A percentile compares a stretch with the other conserved stretches of the same genome.
phyloP scores from a whole-genome alignment of 192 early-diverging fungal species.

The Allomyces macrogynus region DNA sequence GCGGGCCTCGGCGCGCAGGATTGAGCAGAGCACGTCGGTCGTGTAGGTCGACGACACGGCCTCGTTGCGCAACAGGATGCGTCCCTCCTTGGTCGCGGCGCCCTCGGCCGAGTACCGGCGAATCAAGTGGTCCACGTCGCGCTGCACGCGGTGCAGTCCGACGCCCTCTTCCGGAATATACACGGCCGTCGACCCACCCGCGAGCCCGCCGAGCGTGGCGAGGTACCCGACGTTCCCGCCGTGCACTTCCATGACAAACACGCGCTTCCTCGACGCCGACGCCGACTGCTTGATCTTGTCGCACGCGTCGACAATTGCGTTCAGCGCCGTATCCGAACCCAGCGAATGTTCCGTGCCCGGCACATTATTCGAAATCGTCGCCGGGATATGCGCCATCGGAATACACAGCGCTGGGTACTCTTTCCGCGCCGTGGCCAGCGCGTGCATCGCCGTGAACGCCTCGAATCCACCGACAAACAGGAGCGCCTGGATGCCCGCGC shows the following conservation, averaged over 20 bases:
- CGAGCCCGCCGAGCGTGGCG: constrained; percentile 65
- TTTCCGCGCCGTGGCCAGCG: constrained; percentile 43
- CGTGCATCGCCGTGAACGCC: constrained; percentile 59
- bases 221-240: constrained; percentile 89
- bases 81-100: constrained; percentile 50
- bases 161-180: constrained; percentile 92
- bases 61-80: constrained; percentile 68
- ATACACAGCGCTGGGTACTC: constrained; percentile 85
- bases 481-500: constrained; percentile 71
- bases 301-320: constrained; percentile 74
- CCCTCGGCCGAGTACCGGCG: constrained; percentile 59
- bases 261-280: constrained; percentile 66
- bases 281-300: constrained; percentile 88
- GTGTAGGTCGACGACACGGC: constrained; percentile 61
- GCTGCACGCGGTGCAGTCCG: constrained; percentile 52
- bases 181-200: constrained; percentile 67
- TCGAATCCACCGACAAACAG: constrained; percentile 91
- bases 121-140: constrained; percentile 62
- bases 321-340: constrained; percentile 85
- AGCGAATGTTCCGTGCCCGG: constrained; percentile 89
- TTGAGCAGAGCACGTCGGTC: constrained; percentile 65
- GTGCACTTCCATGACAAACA: constrained; percentile 94
- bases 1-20: constrained; percentile 68
- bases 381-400: constrained; percentile 79
- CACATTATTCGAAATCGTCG: constrained; percentile 94